Conservation (phyloP, 2,329 filamentous ascomycete species). For the Ambrosiella beaveri region DNA sequence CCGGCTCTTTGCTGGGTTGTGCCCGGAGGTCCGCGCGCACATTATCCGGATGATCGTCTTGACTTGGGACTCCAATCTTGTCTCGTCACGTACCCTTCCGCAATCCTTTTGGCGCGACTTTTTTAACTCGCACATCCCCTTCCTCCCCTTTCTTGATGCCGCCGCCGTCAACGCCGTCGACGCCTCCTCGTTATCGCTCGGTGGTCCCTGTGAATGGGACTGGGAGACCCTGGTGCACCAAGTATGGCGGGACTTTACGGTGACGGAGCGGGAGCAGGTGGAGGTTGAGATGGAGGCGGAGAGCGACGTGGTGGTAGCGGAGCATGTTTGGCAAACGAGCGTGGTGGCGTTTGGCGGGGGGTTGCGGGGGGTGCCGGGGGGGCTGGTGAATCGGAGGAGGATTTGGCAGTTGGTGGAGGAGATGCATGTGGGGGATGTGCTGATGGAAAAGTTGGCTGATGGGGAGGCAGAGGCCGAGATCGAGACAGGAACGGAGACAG, state of each 20-base stretch:
- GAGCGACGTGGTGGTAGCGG: background rate
- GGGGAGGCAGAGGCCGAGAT: background rate
- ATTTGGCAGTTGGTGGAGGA: slow-evolving; percentile 9
- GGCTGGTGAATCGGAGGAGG: slow-evolving; percentile 3
- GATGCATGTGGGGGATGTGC: slow-evolving; percentile 9
- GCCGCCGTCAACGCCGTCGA: background rate
- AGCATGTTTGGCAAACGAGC: background rate
- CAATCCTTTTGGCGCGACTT: too few species aligned
- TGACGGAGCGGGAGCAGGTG: background rate
- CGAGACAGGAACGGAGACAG: background rate
- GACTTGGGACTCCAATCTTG: background rate
- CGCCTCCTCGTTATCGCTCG: background rate
- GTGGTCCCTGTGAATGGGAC: slow-evolving; percentile 7
- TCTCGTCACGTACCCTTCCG: background rate
- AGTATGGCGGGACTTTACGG: background rate
- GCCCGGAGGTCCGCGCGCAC: background rate
- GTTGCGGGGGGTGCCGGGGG: background rate
- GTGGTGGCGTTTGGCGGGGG: background rate
- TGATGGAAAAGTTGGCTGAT: background rate
- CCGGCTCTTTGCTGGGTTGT: background rate
- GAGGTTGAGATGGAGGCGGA: background rate
- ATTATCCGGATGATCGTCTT: background rate
- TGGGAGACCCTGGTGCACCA: slow-evolving; percentile 1
- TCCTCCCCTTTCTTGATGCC: slow-evolving; percentile 1
- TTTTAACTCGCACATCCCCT: background rate